Evolutionary conservation across 148 eudicot genomes (phyloP), one percentile per base, ranked within the genome.

Genomic region (Rhododendron molle): DNA sequence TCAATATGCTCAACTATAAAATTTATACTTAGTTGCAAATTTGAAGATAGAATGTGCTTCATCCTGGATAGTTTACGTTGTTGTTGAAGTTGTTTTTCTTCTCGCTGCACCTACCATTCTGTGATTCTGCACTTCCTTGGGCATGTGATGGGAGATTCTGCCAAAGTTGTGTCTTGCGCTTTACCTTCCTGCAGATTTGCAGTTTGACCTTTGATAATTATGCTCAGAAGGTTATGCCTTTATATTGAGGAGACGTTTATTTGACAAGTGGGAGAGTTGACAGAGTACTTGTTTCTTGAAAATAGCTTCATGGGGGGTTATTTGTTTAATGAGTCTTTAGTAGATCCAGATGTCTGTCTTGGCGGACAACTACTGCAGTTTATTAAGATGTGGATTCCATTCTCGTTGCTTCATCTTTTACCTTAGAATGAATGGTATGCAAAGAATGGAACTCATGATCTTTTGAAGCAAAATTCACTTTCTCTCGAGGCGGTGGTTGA

Each of bases 371-470:
- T 36, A 4, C 58, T 67, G 30, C 82, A 58, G 49, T 20, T 38
- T 7, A 36, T 85, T 44, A 84, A 54, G 67, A 60, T 77, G 43
- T 18, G 47, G 65, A 26, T 73, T 38, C 73, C 54, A 4, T 78
- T 11, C 46, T 1, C 40, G 43, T 73, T 73, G 80, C 54, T 54
- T 86, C 87, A n/a, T 81, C 74, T 34, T 86, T 56, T 73, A 16
- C 47, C 49, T 5, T 49, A 34, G 85, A 47, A 65, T 83, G 80
- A 32, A 23, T 44, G 56, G 67, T 40, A 40, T 43, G 72, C 38
- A 83, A 83, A 46, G 58, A 46, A 46, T 43, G 78, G 77, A 28
- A 69, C 16, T 26, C 40, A 26, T 44, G 46, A 21, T 5, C 62
- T 81, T 82, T 76, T 21, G 81, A 72, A 20, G 80, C 80, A 50